These are phyloP conservation scores for Hygrophila difformis DNA, from an alignment of 257 asterid genomes.

Conservation along the genomic window DNA sequence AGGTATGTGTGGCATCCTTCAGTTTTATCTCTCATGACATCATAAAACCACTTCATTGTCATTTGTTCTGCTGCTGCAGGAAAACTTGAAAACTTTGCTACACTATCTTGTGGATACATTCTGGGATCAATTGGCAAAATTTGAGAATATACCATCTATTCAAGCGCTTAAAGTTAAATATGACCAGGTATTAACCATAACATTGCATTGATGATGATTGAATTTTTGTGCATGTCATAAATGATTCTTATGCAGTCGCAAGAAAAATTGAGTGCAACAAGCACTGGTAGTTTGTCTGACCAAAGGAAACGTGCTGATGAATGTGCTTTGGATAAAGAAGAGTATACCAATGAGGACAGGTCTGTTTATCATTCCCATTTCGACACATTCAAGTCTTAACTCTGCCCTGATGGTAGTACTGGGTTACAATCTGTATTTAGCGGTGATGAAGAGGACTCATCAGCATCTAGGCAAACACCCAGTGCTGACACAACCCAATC, in stretches of 20 bases:
- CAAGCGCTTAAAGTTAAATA: constrained; percentile 74
- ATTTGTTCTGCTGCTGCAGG: constrained; percentile 34
- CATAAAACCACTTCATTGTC: too few species aligned
- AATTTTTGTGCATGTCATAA: constrained; percentile 11
- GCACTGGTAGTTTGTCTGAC: constrained; percentile 38
- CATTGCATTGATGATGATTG: neutral
- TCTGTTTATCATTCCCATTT: constrained; percentile 16
- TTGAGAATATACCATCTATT: constrained; percentile 56
- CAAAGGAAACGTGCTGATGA: constrained; percentile 77
- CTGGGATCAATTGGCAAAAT: constrained; percentile 73
- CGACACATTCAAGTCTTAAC: neutral
- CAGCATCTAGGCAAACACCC: constrained; percentile 57
- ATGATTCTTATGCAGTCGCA: constrained; percentile 40
- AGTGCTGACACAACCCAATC: constrained; percentile 32
- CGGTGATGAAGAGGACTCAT: constrained; percentile 96
- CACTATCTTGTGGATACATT: constrained; percentile 73
- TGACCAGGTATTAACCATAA: constrained; percentile 62
- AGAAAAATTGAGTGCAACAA: constrained; percentile 49
- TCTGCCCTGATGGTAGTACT: neutral
- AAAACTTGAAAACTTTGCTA: constrained; percentile 66
- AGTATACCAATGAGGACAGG: constrained; percentile 96
- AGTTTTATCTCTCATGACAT: neutral
- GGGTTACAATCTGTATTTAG: neutral
- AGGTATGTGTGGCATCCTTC: constrained; percentile 56
- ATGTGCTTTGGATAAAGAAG: constrained; percentile 91